Percentiles rank a stretch among this genome's conserved stretches.
Evolutionary conservation across 225 moss, liverwort and hornwort genomes (phyloP).

Genomic region (Pleurozium schreberi): DNA sequence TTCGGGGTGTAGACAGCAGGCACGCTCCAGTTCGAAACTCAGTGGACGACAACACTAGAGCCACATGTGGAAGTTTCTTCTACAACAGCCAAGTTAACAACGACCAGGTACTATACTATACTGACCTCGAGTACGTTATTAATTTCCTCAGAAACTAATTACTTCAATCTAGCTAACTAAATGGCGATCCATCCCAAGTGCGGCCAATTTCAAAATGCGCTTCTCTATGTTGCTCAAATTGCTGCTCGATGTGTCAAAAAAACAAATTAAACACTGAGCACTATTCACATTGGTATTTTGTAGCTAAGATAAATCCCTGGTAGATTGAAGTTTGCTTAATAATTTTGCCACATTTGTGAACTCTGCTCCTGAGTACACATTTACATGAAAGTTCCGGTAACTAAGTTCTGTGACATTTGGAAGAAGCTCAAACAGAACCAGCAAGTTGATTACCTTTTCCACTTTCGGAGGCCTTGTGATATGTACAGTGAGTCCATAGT

Average conservation of each 20-base stretch:
- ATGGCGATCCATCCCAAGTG: not conserved
- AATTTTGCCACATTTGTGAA: not conserved
- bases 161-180: no score
- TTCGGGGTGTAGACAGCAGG: not conserved
- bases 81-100: slow-evolving; percentile 29
- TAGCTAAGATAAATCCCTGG: not conserved
- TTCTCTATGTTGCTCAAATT: not conserved
- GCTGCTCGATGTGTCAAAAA: not conserved
- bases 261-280: not conserved
- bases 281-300: not conserved
- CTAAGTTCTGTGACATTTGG: not conserved
- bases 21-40: not conserved
- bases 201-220: not conserved
- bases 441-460: not conserved
- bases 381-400: not conserved
- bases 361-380: not conserved
- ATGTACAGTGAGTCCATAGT: not conserved
- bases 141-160: not conserved
- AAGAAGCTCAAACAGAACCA: not conserved
- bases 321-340: not conserved
- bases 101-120: not conserved
- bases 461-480: not conserved
- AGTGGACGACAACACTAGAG: no score
- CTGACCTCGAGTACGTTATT: not conserved
- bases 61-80: slow-evolving; percentile 13